Conservation (phyloP, 192 early-diverging fungal genomes). For the Backusella luteola region DNA sequence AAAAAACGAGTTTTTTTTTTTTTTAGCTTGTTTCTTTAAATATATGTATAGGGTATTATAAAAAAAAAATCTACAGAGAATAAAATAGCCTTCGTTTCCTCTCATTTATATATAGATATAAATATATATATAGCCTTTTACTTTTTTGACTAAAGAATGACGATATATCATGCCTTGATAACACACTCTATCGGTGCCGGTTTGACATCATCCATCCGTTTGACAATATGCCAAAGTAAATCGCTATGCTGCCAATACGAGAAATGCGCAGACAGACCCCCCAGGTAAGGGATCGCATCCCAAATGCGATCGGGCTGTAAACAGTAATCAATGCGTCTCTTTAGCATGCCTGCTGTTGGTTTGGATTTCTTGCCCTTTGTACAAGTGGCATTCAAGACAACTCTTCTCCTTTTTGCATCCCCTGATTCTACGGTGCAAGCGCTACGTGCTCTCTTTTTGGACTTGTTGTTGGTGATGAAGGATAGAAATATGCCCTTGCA, state of each 20-base stretch:
- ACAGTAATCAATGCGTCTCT: neutral
- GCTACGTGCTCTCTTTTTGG: neutral
- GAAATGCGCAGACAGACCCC: conserved; percentile 46
- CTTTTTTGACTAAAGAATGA: no score
- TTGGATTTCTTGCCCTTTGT: neutral
- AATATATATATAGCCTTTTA: neutral
- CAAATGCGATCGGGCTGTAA: neutral
- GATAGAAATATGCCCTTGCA: neutral
- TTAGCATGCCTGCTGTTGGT: neutral
- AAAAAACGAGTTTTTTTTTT: neutral
- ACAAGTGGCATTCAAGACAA: neutral
- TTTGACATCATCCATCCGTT: conserved; percentile 8
- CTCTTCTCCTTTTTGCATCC: neutral
- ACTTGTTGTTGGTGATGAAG: neutral
- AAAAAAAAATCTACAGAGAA: conserved; percentile 6
- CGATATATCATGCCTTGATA: neutral
- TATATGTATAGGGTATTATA: neutral
- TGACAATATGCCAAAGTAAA: conserved; percentile 32
- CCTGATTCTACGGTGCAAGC: neutral
- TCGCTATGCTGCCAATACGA: conserved; percentile 49
- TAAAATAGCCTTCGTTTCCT: neutral
- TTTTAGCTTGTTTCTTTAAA: neutral
- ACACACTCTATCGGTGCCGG: neutral
- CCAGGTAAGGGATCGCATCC: conserved; percentile 31
- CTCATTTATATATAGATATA: neutral